phyloP scores from a whole-genome alignment of 2,329 filamentous ascomycete genomes.

The Colletotrichum sidae region DNA sequence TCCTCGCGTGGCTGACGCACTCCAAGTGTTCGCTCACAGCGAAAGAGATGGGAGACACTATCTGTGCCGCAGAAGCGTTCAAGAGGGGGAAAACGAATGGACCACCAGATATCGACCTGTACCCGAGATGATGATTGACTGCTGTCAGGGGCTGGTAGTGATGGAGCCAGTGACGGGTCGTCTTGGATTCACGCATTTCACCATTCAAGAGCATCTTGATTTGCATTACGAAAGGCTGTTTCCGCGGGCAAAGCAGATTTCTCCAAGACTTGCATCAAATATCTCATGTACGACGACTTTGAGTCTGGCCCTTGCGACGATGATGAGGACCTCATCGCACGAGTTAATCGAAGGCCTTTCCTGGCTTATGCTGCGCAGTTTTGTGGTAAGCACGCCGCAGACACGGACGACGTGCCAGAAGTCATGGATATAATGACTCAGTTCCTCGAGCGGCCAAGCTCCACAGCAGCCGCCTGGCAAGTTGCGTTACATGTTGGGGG shows the following conservation, averaged over 20 bases:
- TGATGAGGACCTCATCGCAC: neutral
- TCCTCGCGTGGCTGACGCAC: neutral
- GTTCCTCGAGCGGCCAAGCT: neutral
- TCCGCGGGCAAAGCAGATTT: neutral
- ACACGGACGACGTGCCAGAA: neutral
- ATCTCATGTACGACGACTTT: slow-evolving; percentile 2
- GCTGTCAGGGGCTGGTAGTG: neutral
- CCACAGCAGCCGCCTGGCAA: neutral
- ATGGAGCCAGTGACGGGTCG: neutral
- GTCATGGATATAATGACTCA: neutral
- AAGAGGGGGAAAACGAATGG: neutral
- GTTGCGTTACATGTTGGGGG: neutral
- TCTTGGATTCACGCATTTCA: neutral
- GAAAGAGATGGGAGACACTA: neutral
- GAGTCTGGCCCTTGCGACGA: neutral
- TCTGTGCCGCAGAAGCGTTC: neutral
- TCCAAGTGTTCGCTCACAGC: neutral
- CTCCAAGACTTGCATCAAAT: neutral
- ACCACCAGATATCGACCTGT: neutral
- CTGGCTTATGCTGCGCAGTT: neutral
- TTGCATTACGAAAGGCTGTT: neutral
- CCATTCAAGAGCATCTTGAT: neutral
- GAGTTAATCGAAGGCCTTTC: neutral
- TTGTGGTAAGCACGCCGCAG: neutral
- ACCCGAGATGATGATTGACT: neutral